Conservation (phyloP, 306 rosid genomes). For the Ammopiptanthus mongolicus region DNA sequence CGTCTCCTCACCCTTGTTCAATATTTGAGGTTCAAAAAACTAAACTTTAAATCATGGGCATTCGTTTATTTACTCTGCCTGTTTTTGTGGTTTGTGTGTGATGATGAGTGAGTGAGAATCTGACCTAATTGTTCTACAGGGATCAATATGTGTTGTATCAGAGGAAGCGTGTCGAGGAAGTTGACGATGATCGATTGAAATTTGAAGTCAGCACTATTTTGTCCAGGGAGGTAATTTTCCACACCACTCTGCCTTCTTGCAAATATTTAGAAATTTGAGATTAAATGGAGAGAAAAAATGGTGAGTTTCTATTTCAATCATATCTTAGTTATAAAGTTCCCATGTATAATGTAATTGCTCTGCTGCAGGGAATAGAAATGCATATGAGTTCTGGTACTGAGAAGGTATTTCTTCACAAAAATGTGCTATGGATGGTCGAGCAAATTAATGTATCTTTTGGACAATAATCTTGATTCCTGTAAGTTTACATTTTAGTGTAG, state of each 20-base stretch:
- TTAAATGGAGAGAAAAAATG: neutral
- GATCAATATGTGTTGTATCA: slow-evolving; percentile 61
- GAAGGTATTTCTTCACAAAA: slow-evolving; percentile 58
- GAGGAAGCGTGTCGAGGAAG: slow-evolving; percentile 55
- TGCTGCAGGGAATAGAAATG: slow-evolving; percentile 94
- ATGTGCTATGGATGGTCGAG: slow-evolving; percentile 7
- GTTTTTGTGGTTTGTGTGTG: neutral
- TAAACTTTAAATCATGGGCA: neutral
- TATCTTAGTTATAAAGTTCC: neutral
- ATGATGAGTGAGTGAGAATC: neutral
- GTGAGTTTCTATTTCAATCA: neutral
- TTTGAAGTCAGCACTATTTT: slow-evolving; percentile 82
- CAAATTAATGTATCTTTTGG: slow-evolving; percentile 38
- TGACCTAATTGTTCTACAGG: slow-evolving; percentile 32
- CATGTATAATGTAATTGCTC: neutral
- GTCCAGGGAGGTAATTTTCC: slow-evolving; percentile 67
- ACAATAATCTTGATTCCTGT: slow-evolving; percentile 42
- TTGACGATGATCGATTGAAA: slow-evolving; percentile 83
- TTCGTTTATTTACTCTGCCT: neutral
- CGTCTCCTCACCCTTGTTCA: slow-evolving; percentile 65
- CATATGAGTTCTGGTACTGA: slow-evolving; percentile 55
- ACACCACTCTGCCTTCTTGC: neutral
- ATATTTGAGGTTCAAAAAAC: slow-evolving; percentile 48
- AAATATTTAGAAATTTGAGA: neutral
- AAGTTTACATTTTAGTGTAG: slow-evolving; percentile 79